Evolutionary conservation across 2,329 filamentous ascomycete species (phyloP).

Genomic region (Zymoseptoria passerinii): DNA sequence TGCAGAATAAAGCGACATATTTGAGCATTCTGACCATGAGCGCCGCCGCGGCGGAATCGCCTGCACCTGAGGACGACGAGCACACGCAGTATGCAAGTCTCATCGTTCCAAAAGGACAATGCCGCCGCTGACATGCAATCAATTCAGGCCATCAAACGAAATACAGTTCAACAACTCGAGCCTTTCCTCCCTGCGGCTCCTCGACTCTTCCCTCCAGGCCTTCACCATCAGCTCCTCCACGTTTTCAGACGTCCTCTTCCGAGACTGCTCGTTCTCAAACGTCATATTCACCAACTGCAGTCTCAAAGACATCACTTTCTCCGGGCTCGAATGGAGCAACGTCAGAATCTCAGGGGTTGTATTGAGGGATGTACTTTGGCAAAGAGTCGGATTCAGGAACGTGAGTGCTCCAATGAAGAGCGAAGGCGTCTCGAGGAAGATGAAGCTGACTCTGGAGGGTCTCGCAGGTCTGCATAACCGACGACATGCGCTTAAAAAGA

Average conservation of each 20-base stretch:
- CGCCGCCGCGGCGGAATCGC: not conserved
- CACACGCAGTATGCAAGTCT: not conserved
- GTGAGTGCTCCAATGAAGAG: not conserved
- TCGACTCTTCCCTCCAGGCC: conserved; percentile 5
- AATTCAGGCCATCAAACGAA: not conserved
- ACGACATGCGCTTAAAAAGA: not conserved
- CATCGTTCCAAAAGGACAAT: not conserved
- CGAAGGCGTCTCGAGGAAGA: not conserved
- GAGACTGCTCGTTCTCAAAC: conserved; percentile 4
- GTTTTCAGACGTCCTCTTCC: conserved; percentile 4
- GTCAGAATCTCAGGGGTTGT: conserved; percentile 3
- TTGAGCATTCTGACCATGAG: not conserved
- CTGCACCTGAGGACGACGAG: not conserved
- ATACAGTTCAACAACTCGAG: not conserved
- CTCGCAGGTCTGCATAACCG: not conserved
- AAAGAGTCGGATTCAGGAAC: conserved; percentile 1
- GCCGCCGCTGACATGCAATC: not conserved
- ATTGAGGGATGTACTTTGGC: conserved; percentile 3
- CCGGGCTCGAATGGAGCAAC: conserved; percentile 2
- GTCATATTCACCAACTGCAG: conserved; percentile 6
- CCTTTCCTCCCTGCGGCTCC: conserved; percentile 3
- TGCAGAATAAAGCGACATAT: not conserved
- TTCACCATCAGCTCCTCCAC: conserved; percentile 2
- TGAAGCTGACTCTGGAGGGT: not conserved
- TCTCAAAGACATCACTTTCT: conserved; percentile 7